Evolutionary conservation across 2,329 filamentous ascomycete species (phyloP).

Genomic region (Berkeleyomyces basicola): DNA sequence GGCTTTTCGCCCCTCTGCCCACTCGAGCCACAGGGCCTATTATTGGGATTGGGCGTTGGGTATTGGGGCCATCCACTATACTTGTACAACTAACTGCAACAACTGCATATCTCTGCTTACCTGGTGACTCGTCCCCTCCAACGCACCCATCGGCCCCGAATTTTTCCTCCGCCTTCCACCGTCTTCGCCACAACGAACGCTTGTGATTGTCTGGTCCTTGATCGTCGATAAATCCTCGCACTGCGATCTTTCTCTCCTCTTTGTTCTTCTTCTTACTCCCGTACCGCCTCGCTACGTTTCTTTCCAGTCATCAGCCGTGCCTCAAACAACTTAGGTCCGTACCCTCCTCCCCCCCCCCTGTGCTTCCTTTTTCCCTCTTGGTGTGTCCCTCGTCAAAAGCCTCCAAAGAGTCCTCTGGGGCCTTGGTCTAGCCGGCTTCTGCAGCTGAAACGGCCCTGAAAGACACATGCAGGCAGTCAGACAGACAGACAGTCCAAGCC

Average conservation of each 20-base stretch:
- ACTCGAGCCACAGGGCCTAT: too few species aligned
- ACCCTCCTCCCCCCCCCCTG: background rate
- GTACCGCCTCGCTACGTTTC: background rate
- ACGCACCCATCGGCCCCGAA: background rate
- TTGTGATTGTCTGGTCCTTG: background rate
- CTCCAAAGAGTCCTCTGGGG: background rate
- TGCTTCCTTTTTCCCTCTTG: background rate
- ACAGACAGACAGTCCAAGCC: background rate
- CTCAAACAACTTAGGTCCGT: background rate
- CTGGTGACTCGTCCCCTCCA: background rate
- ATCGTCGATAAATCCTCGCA: background rate
- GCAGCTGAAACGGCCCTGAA: background rate
- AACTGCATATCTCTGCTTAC: too few species aligned
- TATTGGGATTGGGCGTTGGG: too few species aligned
- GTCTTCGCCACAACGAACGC: background rate
- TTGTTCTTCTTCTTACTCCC: background rate
- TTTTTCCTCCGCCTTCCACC: background rate
- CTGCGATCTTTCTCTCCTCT: background rate
- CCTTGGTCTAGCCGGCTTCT: background rate
- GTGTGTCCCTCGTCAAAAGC: background rate
- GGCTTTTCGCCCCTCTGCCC: too few species aligned
- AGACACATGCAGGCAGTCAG: constrained; percentile 1
- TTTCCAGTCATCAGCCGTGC: background rate
- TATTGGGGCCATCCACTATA: too few species aligned
- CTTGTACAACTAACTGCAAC: too few species aligned